Conservation (phyloP, 2,329 filamentous ascomycete species). For the Chaetomiaceae sp. region DNA sequence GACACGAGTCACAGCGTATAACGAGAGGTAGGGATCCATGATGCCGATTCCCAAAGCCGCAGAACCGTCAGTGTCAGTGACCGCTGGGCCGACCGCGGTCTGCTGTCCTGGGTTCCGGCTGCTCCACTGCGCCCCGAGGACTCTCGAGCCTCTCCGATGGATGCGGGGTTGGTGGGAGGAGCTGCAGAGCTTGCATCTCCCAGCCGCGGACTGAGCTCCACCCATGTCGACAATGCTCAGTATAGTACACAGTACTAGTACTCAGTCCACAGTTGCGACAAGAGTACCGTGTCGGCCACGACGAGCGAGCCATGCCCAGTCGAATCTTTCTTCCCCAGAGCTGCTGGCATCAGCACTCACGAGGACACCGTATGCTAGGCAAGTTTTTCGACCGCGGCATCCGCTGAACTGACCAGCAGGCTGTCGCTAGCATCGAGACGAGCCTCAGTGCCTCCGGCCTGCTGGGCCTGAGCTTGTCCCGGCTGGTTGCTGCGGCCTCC, state of each 20-base stretch:
- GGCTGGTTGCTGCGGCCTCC: conserved; percentile 1
- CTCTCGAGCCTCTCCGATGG: conserved; percentile 19
- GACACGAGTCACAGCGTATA: too few relatives aligned
- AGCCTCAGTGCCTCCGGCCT: conserved; percentile 1
- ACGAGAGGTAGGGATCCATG: too few relatives aligned
- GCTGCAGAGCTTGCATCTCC: conserved; percentile 1
- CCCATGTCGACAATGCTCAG: too few relatives aligned
- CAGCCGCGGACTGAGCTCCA: neutral
- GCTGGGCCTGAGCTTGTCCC: neutral
- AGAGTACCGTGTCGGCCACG: too few relatives aligned
- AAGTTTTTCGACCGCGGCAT: too few relatives aligned
- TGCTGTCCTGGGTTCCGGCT: neutral
- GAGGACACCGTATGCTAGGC: too few relatives aligned
- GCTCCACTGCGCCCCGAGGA: neutral
- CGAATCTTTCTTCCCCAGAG: neutral
- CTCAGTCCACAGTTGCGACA: too few relatives aligned
- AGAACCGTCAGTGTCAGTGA: too few relatives aligned
- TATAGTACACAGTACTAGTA: too few relatives aligned
- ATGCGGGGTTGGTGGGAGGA: conserved; percentile 17
- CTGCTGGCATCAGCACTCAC: too few relatives aligned
- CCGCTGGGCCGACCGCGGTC: too few relatives aligned
- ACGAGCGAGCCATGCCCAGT: neutral
- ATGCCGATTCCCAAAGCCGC: neutral
- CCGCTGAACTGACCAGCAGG: neutral
- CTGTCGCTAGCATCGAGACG: neutral